Evolutionary conservation across 345 rosid genomes (phyloP), one percentile per base, ranked within the genome.

Genomic region (Pugionium cornutum): DNA sequence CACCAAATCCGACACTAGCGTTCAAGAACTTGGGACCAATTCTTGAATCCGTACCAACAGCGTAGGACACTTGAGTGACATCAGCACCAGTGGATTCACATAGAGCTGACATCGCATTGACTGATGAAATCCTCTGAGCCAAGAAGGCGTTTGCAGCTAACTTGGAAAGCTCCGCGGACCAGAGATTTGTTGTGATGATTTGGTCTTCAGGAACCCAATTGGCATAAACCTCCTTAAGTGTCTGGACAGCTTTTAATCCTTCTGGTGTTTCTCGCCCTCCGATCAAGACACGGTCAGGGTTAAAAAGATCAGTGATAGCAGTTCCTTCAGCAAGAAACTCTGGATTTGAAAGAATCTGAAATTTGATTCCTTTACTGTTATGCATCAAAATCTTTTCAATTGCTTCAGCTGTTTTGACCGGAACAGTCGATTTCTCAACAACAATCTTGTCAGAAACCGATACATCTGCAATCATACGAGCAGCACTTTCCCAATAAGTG

Each of bases 251-350:
- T 76, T 78, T 81, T 47, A 80, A 79, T 25, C 97, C 97, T 66
- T 84, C 95, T 7, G 90, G 90, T 36, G 95, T 90, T 69, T 90
- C 97, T 73, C 97, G 80, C 1, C 97, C 97, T 30, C 97, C 95
- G 28, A 89, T 89, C 0, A 89, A 79, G n/a, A 87, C 97, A 29
- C 95, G 85, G 72, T 89, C 97, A 1, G 97, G 97, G 30, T 79
- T 79, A 41, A 87, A 74, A 54, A 89, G 83, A 68, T 89, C 97
- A 6, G 68, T 36, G 50, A 87, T 87, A 2, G 97, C 97, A 76
- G 97, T 89, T 72, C 97, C 97, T 69, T 89, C 97, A 0, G 97
- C 97, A 66, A 89, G 97, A 78, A 89, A 89, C 83, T 89, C 97
- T 0, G 97, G 97, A 58, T 89, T 89, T 7, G 97, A 89, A 30